These are phyloP conservation scores for Fragaria nilgerrensis DNA, from an alignment of 306 rosid species.

Conservation along the genomic window DNA sequence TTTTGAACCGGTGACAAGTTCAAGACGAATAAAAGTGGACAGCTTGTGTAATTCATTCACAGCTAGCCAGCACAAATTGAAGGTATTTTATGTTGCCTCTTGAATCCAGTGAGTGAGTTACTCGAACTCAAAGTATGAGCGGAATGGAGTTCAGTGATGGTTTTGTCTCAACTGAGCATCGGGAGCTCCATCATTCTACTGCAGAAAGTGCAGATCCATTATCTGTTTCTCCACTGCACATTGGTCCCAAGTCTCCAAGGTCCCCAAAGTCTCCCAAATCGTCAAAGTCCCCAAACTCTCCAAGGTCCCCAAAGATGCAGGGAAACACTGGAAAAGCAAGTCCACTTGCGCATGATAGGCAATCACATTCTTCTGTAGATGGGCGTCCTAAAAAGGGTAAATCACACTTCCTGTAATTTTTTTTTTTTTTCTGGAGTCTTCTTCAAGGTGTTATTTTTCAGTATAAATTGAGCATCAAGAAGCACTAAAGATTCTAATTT, in stretches of 20 bases:
- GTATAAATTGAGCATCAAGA: not conserved
- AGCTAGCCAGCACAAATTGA: conserved; percentile 3
- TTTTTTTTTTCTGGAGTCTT: not conserved
- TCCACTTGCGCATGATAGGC: conserved; percentile 27
- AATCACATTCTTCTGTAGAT: conserved; percentile 40
- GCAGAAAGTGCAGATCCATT: conserved; percentile 47
- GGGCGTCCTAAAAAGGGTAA: conserved; percentile 60
- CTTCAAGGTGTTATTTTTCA: not conserved
- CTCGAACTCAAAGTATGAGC: conserved; percentile 24
- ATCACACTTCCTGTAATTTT: not conserved
- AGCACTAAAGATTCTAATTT: not conserved
- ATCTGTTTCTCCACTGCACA: conserved; percentile 39
- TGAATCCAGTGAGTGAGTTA: conserved; percentile 13
- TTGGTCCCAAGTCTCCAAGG: conserved; percentile 44
- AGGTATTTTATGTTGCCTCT: conserved; percentile 19
- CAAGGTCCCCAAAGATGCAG: conserved; percentile 42
- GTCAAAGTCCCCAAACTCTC: conserved; percentile 39
- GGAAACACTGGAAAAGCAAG: conserved; percentile 34
- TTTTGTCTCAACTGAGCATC: conserved; percentile 46
- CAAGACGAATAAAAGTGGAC: not conserved
- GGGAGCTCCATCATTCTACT: conserved; percentile 41
- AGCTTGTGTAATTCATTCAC: conserved; percentile 4
- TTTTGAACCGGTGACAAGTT: not conserved
- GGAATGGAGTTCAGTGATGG: conserved; percentile 50
- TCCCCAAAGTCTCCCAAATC: conserved; percentile 40